Evolutionary conservation across 1,284 basidiomycete genomes (phyloP), one percentile per base, ranked within the genome.

Genomic region (Inonotus obliquus): DNA sequence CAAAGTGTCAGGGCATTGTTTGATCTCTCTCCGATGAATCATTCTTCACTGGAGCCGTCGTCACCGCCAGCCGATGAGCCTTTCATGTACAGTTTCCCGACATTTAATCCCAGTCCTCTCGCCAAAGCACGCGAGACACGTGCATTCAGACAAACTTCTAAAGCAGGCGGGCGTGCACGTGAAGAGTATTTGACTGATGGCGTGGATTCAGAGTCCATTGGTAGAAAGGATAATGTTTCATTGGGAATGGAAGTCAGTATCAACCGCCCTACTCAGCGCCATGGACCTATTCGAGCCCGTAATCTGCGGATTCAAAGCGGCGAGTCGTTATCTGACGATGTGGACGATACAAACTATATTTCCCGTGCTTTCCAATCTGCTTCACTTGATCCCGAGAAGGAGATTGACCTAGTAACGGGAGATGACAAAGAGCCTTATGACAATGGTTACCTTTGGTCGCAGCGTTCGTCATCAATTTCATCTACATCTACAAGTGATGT

Each of bases 21-120:
- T 7, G 57, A 63, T 23, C 44, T 63, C n/a, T 55, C 61, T 27
- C 29, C 52, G 32, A 32, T 58, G 21, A 44, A 39, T 7, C 57
- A 54, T 10, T 35, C 57, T 37, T 52, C 61, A 21, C 44, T 37
- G 11, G 44, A 51, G 10, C 57, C 61, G 25, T 11, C 51, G 21
- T 59, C 57, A 23, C 57, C 58, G 2, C 41, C 51, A 17, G 39
- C 44, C 14, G 47, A 17, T 19, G 62, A 63, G 10, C 62, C 62
- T 2, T 63, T 63, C 49, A 44, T 63, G 59, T 63, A 63, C 27
- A 60, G 44, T 39, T 63, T 63, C 47, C 62, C 62, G 21, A 57
- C 27, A 5, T 60, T 63, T 39, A 48, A 57, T 14, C 57, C 58
- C 29, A 63, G 59, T 19, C 58, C 62, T 23, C 62, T 63, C 27